Evolutionary conservation across 345 rosid species (phyloP), one percentile per base, ranked within the genome.

Genomic region (Orychophragmus violaceus): DNA sequence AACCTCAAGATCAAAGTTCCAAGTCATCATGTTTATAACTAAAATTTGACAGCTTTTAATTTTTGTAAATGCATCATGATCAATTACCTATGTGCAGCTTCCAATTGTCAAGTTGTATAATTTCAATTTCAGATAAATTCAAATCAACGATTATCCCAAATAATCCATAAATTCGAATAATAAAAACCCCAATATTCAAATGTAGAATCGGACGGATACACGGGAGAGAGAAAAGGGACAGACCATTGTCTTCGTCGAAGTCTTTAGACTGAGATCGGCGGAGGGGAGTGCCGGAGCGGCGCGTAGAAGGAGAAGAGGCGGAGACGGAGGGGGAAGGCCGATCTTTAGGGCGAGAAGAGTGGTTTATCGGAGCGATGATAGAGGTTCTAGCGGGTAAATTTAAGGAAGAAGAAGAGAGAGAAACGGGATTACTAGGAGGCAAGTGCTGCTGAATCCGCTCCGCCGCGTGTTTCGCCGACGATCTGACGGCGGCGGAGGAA

Each of bases 251-350:
- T 57, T 61, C 77, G 19, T 76, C 84, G 68, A 55, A 49, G 68
- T 76, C 69, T 52, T 52, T 78, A 4, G 88, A 80, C 11, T 53
- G 78, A 9, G 91, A 62, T 36, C 94, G 85, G 56, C 81, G 81
- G 2, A 56, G 89, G 83, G 71, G 90, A 80, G 76, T 75, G 0
- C 66, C 62, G 69, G 95, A 82, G 69, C 95, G 98, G 51, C 92
- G 76, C 0, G 74, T 55, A 16, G 78, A 54, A 46, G 74, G 12
- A 77, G 70, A 70, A 37, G 71, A 32, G 13, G 78, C 29, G 32
- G 80, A 55, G 22, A 79, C 9, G 50, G 72, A 48, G 45, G 81
- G 64, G 58, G 82, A 48, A 6, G 82, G 79, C 2, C 78, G 77
- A 8, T 79, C 84, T 49, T 73, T 83, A 53, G 70, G 78, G 50